Conservation (phyloP, 2,329 filamentous ascomycete genomes). For the Pseudodiploospora longispora region DNA sequence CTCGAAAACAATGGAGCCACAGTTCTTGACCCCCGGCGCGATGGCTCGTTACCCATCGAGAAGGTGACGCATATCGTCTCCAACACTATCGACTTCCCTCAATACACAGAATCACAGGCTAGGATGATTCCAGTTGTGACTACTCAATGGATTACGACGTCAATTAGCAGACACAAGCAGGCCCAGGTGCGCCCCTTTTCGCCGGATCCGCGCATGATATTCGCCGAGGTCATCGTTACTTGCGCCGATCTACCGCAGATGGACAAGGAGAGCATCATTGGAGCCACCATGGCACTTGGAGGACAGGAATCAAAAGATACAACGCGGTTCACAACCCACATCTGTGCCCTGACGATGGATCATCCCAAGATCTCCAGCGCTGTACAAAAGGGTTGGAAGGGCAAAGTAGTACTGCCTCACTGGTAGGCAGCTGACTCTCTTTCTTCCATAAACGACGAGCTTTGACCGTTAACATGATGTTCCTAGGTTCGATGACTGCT, state of each 20-base stretch:
- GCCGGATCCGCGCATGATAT: constrained; percentile 84
- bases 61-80: constrained; percentile 51
- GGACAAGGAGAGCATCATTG: constrained; percentile 87
- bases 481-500: constrained; percentile 85
- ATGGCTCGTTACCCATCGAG: constrained; percentile 40
- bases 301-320: constrained; percentile 69
- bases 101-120: constrained; percentile 67
- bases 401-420: constrained; percentile 85
- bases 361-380: constrained; percentile 63
- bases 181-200: constrained; percentile 77
- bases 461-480: constrained; percentile 1
- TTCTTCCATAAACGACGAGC: not conserved
- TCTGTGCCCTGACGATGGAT: constrained; percentile 73
- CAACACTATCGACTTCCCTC: constrained; percentile 82
- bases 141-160: constrained; percentile 69
- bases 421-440: constrained; percentile 48
- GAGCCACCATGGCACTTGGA: constrained; percentile 81
- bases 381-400: constrained; percentile 55
- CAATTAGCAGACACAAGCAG: constrained; percentile 59
- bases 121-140: constrained; percentile 78
- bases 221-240: constrained; percentile 74
- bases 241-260: constrained; percentile 77
- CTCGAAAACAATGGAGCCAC: constrained; percentile 43
- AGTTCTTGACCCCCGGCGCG: constrained; percentile 37
- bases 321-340: constrained; percentile 72